Percentiles rank a stretch among this genome's conserved stretches.
Conservation (phyloP, 495 filamentous ascomycete species). For the Aspergillus haitiensis region DNA sequence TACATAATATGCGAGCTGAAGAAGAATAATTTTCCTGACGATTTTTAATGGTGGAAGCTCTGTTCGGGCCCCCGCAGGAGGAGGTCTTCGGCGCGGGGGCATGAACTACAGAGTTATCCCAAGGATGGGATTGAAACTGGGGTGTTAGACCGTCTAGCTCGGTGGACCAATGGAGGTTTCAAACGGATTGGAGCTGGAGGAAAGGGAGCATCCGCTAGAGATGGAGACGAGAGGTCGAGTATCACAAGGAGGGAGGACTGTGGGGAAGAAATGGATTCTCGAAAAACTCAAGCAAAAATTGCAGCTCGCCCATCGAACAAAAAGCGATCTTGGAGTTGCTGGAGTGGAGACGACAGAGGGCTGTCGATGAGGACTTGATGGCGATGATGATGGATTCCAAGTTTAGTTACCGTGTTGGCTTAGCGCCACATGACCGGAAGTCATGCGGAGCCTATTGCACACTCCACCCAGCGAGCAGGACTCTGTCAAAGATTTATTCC, state of each 20-base stretch:
- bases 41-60: slow-evolving; percentile 85
- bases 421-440: slow-evolving; percentile 27
- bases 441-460: slow-evolving; percentile 17
- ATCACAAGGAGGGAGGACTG: neutral
- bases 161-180: slow-evolving; percentile 1
- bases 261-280: neutral
- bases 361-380: slow-evolving; percentile 9
- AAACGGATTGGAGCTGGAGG: neutral
- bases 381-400: neutral
- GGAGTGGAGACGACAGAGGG: neutral
- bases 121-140: neutral
- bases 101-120: slow-evolving; percentile 46
- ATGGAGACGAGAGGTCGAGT: neutral
- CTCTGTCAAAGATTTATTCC: neutral
- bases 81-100: slow-evolving; percentile 75
- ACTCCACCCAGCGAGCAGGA: slow-evolving; percentile 2
- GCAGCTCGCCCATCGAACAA: neutral
- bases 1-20: slow-evolving; percentile 85
- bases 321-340: neutral
- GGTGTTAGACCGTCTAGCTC: slow-evolving; percentile 6
- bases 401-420: slow-evolving; percentile 13
- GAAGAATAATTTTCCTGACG: slow-evolving; percentile 77
- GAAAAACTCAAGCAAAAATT: neutral
- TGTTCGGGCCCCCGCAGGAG: slow-evolving; percentile 73
- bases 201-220: slow-evolving; percentile 5